Evolutionary conservation across 164 flowering plant genomes (phyloP), one percentile per base, ranked within the genome.

Genomic region (Liquidambar formosana): DNA sequence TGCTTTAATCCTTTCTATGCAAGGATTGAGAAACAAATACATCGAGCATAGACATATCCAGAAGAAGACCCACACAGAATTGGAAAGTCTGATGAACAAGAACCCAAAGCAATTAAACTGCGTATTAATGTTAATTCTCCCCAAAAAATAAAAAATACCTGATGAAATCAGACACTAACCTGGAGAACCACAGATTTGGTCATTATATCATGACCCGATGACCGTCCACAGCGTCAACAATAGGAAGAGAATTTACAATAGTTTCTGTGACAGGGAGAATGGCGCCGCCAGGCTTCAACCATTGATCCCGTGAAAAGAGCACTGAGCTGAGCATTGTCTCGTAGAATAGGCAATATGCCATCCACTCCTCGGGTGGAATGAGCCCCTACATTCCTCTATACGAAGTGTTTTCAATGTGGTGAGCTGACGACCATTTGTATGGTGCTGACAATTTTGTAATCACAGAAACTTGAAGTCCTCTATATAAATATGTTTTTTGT

Each of bases 271-370:
- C 99, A 23, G 99, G 99, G 47, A 96, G 95, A 48, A 96, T 85
- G 51, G 99, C 97, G 78, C 99, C 98, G 65, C 97, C 98, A 68
- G 97, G 99, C 73, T 91, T 93, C 80, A 96, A 76, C 99, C 98
- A 96, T 53, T 57, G 70, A 78, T 96, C 99, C 46, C 99, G 84
- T 67, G 99, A 98, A 89, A 75, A 82, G 23, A 96, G 89, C 43
- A 93, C 99, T n/a, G 98, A 93, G 62, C 82, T 86, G 27, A 95
- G 92, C 99, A 95, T 95, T 41, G 95, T 79, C 78, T 95, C 98
- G 60, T 91, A 95, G 1, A 96, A 86, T 33, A 96, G 79, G 82
- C 97, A 92, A 75, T 96, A 96, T 38, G 98, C 99, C 99, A 96
- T 96, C 99, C 99, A 96, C 69, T 96, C 99, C n/a, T n/a, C n/a